phyloP scores from a whole-genome alignment of 768 basidiomycete genomes.

The Lentinus brumalis region DNA sequence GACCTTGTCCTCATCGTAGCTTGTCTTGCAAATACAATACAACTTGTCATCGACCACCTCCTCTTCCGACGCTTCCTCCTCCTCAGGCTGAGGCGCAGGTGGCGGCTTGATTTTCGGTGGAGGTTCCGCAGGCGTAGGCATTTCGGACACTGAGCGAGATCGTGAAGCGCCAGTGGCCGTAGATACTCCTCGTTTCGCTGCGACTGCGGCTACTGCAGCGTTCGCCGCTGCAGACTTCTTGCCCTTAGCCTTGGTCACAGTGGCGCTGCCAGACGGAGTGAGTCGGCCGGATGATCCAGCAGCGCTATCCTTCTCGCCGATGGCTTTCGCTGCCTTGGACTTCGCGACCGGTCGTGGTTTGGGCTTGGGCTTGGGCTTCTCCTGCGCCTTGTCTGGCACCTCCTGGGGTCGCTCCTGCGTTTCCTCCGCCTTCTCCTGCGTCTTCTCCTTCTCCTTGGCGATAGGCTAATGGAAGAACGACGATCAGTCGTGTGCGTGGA shows the following conservation, averaged over 20 bases:
- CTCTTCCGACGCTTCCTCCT: constrained; percentile 40
- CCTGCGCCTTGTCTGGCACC: neutral
- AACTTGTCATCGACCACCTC: constrained; percentile 63
- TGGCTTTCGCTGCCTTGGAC: constrained; percentile 21
- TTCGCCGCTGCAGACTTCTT: constrained; percentile 30
- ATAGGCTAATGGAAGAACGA: constrained; percentile 6
- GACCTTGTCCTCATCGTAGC: constrained; percentile 81
- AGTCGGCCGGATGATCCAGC: constrained; percentile 15
- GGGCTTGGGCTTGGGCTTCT: constrained; percentile 26
- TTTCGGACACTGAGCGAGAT: constrained; percentile 71
- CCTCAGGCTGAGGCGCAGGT: constrained; percentile 39
- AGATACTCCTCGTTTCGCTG: constrained; percentile 29
- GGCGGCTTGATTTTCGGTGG: constrained; percentile 48
- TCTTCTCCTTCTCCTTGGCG: constrained; percentile 21
- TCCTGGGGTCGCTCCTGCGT: neutral
- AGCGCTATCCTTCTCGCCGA: constrained; percentile 21
- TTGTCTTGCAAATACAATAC: constrained; percentile 87
- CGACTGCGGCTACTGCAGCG: constrained; percentile 22
- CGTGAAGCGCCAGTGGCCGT: constrained; percentile 37
- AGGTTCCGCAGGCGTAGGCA: constrained; percentile 51
- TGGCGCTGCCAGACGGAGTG: constrained; percentile 15
- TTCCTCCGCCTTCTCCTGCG: neutral
- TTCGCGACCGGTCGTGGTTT: constrained; percentile 29
- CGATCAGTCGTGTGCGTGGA: neutral
- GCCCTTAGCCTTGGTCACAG: constrained; percentile 28